Conservation (phyloP, 805 yeast genomes). For the Maudiozyma turicensis region DNA sequence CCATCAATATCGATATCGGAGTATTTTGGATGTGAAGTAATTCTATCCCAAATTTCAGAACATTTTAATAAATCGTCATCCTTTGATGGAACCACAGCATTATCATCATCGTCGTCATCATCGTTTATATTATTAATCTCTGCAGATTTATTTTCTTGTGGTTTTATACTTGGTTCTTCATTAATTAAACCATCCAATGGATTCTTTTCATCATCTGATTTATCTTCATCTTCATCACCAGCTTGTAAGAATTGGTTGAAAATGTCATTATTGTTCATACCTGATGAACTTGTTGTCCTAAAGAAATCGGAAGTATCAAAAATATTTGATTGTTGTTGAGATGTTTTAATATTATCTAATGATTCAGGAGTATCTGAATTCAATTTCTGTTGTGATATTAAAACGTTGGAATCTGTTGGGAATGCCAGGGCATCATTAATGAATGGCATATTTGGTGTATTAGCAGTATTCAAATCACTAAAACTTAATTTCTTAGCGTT, state of each 20-base stretch:
- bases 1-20: constrained; percentile 92
- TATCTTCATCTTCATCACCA: constrained; percentile 2
- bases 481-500: constrained; percentile 4
- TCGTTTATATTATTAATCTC: neutral
- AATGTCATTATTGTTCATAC: neutral
- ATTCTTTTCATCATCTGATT: constrained; percentile 3
- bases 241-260: constrained; percentile 11
- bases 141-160: neutral
- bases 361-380: neutral
- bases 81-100: constrained; percentile 58
- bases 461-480: constrained; percentile 6
- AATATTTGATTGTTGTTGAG: neutral
- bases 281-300: neutral
- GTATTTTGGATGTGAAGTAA: constrained; percentile 87
- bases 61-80: constrained; percentile 58
- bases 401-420: constrained; percentile 16
- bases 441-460: constrained; percentile 11
- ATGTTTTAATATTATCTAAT: neutral
- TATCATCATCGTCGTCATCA: constrained; percentile 26
- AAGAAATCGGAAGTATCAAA: constrained; percentile 1
- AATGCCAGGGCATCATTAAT: constrained; percentile 25
- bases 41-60: constrained; percentile 93
- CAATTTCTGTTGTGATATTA: neutral
- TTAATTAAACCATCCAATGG: constrained; percentile 7
- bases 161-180: constrained; percentile 6